phyloP scores from a whole-genome alignment of 495 filamentous ascomycete genomes.

The Penicillium atrosanguineum region DNA sequence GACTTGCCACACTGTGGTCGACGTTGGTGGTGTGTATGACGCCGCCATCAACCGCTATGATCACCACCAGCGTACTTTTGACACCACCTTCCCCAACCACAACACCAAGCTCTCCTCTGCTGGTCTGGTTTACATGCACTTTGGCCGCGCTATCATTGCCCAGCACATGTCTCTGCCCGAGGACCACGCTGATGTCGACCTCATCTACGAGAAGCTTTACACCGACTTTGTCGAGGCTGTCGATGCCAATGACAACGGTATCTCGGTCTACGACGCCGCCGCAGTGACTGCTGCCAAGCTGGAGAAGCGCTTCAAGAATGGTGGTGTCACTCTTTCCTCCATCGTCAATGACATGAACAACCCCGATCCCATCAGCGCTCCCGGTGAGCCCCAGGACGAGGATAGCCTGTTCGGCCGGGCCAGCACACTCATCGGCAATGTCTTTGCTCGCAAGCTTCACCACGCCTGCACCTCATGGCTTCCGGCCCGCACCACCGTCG shows the following conservation, averaged over 20 bases:
- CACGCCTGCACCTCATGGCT: constrained; percentile 64
- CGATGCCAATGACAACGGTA: constrained; percentile 96
- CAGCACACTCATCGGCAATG: constrained; percentile 76
- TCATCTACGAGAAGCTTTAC: constrained; percentile 88
- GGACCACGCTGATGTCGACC: constrained; percentile 62
- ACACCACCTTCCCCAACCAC: constrained; percentile 71
- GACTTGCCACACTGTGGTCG: constrained; percentile 90
- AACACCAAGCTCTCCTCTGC: constrained; percentile 88
- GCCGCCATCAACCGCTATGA: constrained; percentile 75
- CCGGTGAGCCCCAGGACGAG: constrained; percentile 67
- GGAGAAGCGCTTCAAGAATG: constrained; percentile 75
- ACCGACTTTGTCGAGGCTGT: constrained; percentile 91
- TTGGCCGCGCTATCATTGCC: constrained; percentile 78
- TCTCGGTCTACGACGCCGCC: constrained; percentile 70
- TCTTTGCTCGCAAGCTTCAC: constrained; percentile 73
- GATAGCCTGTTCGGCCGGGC: constrained; percentile 76
- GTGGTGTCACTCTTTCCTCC: constrained; percentile 77
- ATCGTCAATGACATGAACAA: constrained; percentile 83
- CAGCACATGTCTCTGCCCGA: constrained; percentile 59
- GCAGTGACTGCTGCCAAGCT: constrained; percentile 62
- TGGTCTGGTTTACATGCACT: constrained; percentile 93
- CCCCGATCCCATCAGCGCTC: constrained; percentile 35
- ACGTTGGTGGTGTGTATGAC: constrained; percentile 91
- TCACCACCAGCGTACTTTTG: constrained; percentile 94
- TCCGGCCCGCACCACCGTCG: constrained; percentile 78